Percentiles rank a stretch among this genome's conserved stretches.
These are phyloP conservation scores for Blastobotrys ciferrii DNA, from an alignment of 1,139 yeast genomes.

Conservation along the genomic window DNA sequence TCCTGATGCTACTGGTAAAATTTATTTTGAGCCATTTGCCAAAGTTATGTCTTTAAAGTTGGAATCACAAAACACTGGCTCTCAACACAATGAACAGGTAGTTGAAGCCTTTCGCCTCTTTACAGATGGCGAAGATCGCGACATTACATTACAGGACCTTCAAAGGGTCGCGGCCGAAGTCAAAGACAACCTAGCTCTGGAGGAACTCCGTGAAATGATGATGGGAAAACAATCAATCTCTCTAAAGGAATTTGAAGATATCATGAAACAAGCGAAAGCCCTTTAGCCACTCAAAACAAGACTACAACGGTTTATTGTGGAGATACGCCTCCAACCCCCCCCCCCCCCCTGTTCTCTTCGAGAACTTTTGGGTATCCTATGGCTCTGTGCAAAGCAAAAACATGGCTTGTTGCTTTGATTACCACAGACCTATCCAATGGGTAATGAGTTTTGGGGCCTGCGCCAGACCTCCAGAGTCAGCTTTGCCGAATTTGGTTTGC, in stretches of 20 bases:
- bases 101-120: slow-evolving; percentile 30
- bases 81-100: slow-evolving; percentile 16
- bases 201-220: slow-evolving; percentile 37
- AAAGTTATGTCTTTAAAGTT: slow-evolving; percentile 19
- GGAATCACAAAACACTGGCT: slow-evolving; percentile 14
- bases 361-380: too few relatives aligned
- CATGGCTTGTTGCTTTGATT: too few relatives aligned
- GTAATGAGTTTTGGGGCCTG: too few relatives aligned
- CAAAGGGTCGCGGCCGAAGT: slow-evolving; percentile 28
- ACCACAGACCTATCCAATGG: too few relatives aligned
- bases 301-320: too few relatives aligned
- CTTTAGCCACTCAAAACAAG: too few relatives aligned
- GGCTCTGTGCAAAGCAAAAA: too few relatives aligned
- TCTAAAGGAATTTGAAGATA: slow-evolving; percentile 23
- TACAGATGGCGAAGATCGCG: slow-evolving; percentile 23
- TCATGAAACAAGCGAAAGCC: slow-evolving; percentile 25
- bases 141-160: slow-evolving; percentile 30
- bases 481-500: too few relatives aligned
- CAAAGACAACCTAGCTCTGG: slow-evolving; percentile 32
- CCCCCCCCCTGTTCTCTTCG: too few relatives aligned
- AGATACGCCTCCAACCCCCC: too few relatives aligned
- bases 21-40: slow-evolving; percentile 33
- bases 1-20: slow-evolving; percentile 26
- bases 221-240: slow-evolving; percentile 23
- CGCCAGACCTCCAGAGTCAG: too few relatives aligned